phyloP scores from a whole-genome alignment of 176 grass and related monocot genomes.

The Cenchrus purpureus region DNA sequence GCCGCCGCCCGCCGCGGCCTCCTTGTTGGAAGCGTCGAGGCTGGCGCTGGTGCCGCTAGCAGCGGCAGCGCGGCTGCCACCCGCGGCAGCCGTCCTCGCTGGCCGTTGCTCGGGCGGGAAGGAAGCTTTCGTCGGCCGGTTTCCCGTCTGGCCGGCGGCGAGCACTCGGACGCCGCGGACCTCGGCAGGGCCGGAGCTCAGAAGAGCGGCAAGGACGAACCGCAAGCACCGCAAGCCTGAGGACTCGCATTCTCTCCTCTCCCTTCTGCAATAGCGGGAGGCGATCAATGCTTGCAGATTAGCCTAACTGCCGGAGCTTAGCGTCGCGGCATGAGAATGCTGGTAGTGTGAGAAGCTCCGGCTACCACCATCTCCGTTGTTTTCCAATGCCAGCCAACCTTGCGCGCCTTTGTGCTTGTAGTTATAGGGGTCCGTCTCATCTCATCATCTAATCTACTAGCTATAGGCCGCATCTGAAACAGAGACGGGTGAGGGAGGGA shows the following conservation, averaged over 20 bases:
- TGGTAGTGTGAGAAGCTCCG: not conserved
- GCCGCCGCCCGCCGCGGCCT: not conserved
- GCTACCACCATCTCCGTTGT: not conserved
- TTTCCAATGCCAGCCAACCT: not conserved
- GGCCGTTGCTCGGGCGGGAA: constrained; percentile 3
- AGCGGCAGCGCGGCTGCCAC: not conserved
- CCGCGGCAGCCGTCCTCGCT: not conserved
- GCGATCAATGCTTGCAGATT: not conserved
- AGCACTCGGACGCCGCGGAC: constrained; percentile 40
- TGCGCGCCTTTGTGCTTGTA: constrained; percentile 28
- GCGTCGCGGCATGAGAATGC: constrained; percentile 3
- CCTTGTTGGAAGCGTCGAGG: constrained; percentile 36
- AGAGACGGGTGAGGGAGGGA: not conserved
- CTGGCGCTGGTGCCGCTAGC: not conserved
- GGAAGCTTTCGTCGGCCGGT: not conserved
- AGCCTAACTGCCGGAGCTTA: not conserved
- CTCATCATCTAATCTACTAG: not conserved
- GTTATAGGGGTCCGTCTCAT: not conserved
- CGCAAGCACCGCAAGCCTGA: not conserved
- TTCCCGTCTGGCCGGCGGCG: not conserved
- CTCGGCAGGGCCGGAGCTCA: not conserved
- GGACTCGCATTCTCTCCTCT: constrained; percentile 35
- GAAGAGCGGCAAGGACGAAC: not conserved
- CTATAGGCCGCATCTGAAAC: constrained; percentile 29
- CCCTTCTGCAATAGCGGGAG: not conserved